A percentile compares a stretch with the other conserved stretches of the same genome.
phyloP scores from a whole-genome alignment of 352 stramenopile genomes.

The Globisporangium nagaii region DNA sequence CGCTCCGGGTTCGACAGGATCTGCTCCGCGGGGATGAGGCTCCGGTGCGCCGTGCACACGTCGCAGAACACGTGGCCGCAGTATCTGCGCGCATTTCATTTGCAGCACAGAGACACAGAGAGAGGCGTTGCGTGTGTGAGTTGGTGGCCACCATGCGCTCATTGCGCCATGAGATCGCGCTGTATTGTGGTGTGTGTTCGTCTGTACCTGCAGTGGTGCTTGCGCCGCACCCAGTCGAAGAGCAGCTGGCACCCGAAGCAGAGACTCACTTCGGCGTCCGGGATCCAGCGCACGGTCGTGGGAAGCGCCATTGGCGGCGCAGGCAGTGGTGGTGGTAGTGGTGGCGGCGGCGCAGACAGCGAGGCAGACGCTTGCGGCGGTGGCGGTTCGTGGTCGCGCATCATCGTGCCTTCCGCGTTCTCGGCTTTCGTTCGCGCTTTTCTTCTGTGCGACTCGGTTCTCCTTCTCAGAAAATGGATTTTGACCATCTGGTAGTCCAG shows the following conservation, averaged over 20 bases:
- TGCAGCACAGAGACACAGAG: no score
- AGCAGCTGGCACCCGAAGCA: conserved; percentile 75
- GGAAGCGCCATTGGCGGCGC: conserved; percentile 17
- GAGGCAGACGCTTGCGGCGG: not conserved
- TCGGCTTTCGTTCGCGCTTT: not conserved
- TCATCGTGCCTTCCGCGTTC: not conserved
- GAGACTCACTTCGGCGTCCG: conserved; percentile 72
- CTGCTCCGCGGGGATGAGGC: conserved; percentile 66
- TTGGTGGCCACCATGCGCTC: conserved; percentile 9
- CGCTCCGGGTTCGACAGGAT: conserved; percentile 69
- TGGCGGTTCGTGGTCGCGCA: conserved; percentile 4
- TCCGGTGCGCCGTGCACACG: conserved; percentile 60
- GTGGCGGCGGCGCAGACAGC: no score
- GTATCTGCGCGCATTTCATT: conserved; percentile 21
- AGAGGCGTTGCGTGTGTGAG: no score
- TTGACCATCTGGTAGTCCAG: no score
- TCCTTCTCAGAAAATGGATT: not conserved
- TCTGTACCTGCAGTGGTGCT: conserved; percentile 82
- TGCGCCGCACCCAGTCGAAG: conserved; percentile 86
- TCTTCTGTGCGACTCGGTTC: no score
- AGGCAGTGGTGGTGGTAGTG: no score
- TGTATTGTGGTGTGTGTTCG: no score
- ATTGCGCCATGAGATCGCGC: no score
- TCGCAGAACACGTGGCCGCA: conserved; percentile 79
- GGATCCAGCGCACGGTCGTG: conserved; percentile 79